A percentile compares a stretch with the other conserved stretches of the same genome.
These are phyloP conservation scores for Fusarium algeriense DNA, from an alignment of 2,329 filamentous ascomycete genomes.

Conservation along the genomic window DNA sequence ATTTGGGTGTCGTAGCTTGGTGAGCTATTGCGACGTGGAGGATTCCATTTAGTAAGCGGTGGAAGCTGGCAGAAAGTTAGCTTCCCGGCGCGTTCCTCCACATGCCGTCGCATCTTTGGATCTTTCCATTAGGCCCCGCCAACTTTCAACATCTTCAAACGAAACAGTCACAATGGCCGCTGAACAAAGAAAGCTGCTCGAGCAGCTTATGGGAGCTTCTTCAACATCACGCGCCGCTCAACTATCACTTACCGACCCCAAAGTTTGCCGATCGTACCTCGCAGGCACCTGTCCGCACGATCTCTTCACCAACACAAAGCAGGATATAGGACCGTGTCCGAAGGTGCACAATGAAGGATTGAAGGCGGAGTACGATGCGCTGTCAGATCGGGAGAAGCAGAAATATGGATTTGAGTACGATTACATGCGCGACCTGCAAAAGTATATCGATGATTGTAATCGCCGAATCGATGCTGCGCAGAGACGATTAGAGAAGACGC, in stretches of 20 bases:
- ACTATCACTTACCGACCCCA: constrained; percentile 88
- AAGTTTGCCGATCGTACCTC: constrained; percentile 94
- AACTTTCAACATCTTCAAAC: constrained; percentile 28
- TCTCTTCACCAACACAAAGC: constrained; percentile 99
- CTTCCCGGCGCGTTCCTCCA: constrained; percentile 43
- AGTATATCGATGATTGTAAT: constrained; percentile 98
- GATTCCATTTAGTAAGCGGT: constrained; percentile 42
- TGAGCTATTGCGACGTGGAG: constrained; percentile 46
- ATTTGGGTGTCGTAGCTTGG: constrained; percentile 17
- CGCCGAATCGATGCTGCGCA: constrained; percentile 91
- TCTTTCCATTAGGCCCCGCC: constrained; percentile 34
- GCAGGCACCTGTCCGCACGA: constrained; percentile 96
- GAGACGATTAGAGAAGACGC: constrained; percentile 92
- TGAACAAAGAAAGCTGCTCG: constrained; percentile 97
- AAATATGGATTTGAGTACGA: constrained; percentile 94
- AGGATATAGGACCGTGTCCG: constrained; percentile 90
- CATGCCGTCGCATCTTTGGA: constrained; percentile 41
- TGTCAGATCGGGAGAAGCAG: constrained; percentile 77
- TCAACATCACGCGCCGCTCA: constrained; percentile 80
- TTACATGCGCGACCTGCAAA: constrained; percentile 95
- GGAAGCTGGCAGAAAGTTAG: constrained; percentile 41
- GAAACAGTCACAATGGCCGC: constrained; percentile 73
- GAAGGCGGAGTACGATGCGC: constrained; percentile 87
- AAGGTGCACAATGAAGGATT: constrained; percentile 90
- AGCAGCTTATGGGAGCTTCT: constrained; percentile 91